A percentile compares a stretch with the other conserved stretches of the same genome.
Evolutionary conservation across 179 eudicot genomes (phyloP).

Genomic region (Nepenthes alata): DNA sequence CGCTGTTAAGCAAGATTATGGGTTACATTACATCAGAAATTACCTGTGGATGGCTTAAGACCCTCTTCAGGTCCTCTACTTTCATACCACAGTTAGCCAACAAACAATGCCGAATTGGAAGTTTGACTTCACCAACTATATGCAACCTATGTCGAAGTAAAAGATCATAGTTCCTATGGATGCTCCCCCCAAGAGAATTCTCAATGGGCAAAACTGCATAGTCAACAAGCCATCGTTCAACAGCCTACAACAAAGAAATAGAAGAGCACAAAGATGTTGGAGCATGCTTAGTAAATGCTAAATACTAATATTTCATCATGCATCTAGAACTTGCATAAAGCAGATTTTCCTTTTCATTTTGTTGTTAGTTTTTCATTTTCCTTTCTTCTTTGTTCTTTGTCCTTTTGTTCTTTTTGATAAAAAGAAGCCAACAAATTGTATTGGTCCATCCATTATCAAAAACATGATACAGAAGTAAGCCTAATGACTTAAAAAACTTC

Average conservation of each 20-base stretch:
- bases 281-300: not conserved
- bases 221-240: slow-evolving; percentile 68
- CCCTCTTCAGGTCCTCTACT: slow-evolving; percentile 56
- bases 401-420: no score
- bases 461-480: no score
- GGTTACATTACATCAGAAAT: slow-evolving; percentile 3
- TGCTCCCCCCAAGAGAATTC: slow-evolving; percentile 87
- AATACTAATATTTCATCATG: no score
- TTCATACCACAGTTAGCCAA: slow-evolving; percentile 65
- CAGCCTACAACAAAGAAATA: slow-evolving; percentile 35
- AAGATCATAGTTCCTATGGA: slow-evolving; percentile 83
- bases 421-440: no score
- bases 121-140: slow-evolving; percentile 84
- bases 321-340: no score
- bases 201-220: slow-evolving; percentile 92
- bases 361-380: no score
- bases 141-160: slow-evolving; percentile 62
- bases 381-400: no score
- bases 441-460: no score
- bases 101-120: slow-evolving; percentile 64
- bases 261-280: not conserved
- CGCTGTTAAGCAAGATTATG: slow-evolving; percentile 9
- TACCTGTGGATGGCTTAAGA: slow-evolving; percentile 92
- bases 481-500: no score
- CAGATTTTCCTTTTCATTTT: no score